Conservation (phyloP, 768 basidiomycete genomes). For the Naganishia vaughanmartiniae region DNA sequence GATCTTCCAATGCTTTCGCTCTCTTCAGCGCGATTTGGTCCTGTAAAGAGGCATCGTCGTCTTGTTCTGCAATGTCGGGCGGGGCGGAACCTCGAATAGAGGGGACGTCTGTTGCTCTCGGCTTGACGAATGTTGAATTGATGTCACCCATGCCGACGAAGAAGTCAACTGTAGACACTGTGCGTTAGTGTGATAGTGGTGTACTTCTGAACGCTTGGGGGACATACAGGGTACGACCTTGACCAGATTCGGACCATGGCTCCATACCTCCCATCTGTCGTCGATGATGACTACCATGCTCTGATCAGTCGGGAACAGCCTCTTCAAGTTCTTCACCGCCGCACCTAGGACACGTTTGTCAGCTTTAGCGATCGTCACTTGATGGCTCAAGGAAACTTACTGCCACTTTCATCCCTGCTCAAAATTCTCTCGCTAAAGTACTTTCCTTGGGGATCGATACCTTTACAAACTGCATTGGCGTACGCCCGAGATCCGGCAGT, state of each 20-base stretch:
- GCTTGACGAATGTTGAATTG: constrained; percentile 80
- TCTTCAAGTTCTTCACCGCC: constrained; percentile 84
- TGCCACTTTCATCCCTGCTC: constrained; percentile 93
- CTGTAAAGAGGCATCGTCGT: constrained; percentile 55
- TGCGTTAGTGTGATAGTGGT: background rate
- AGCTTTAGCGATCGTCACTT: constrained; percentile 3
- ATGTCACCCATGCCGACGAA: constrained; percentile 98
- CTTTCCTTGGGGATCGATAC: constrained; percentile 83
- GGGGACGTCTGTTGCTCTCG: constrained; percentile 58
- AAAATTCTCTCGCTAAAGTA: constrained; percentile 84
- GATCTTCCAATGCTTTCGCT: constrained; percentile 72
- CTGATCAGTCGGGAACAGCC: constrained; percentile 92
- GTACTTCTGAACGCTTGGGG: background rate
- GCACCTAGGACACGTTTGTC: constrained; percentile 50
- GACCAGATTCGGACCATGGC: constrained; percentile 91
- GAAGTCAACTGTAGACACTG: constrained; percentile 74
- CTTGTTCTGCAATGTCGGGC: constrained; percentile 50
- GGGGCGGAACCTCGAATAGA: constrained; percentile 56
- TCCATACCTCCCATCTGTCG: constrained; percentile 97
- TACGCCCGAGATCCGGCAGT: constrained; percentile 99
- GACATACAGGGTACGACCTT: constrained; percentile 90
- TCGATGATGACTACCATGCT: constrained; percentile 99
- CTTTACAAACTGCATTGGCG: constrained; percentile 88
- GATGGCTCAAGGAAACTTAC: constrained; percentile 57
- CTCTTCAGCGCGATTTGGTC: constrained; percentile 66